Base-by-base conservation (phyloP, 1,284 basidiomycete species). In the Ganoderma lingzhi region DNA sequence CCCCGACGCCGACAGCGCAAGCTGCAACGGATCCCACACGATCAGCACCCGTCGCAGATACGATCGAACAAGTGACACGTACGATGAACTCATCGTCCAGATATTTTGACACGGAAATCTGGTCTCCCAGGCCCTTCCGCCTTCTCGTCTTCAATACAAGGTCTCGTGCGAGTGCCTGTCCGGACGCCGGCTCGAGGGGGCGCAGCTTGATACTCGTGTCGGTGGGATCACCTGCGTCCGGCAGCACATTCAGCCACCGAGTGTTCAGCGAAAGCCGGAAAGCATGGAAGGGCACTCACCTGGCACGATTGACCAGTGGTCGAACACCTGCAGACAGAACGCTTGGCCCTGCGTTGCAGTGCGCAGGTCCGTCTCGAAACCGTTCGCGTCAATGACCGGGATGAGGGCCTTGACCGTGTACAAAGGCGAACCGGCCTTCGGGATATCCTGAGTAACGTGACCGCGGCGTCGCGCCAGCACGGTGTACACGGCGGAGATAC, bases 261-360 rank as follows among this genome's bases (percentile, higher is more conserved):
- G 6, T 37, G 32, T 55, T 65, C 59, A 37, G 64, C 53, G 44
- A 62, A 67, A 63, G 23, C 35, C 3, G 35, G 8, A 5, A 35
- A 35, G 8, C 35, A 65, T 68, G 78, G 60, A 74, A 78, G 65
- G 28, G 30, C 62, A 79, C 84, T 69, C 76, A 90, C 97, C 97
- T 72, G 97, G 97, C 17, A 99, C 97, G 77, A 98, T 95, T 53
- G 94, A 93, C 97, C 98, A 99, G 79, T 99, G 98, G 81, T 98
- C 96, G 81, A 99, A 99, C 68, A 93, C 89, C 82, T 98, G 97
- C 74, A 97, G 84, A 76, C 95, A 97, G 84, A 99, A 99, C 17
- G 98, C 98, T 81, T 98, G 96, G 30, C 98, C 98, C 81, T 98
- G 94, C 32, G 98, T 99, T 63, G 97, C 96, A 51, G 97, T 99